These are phyloP conservation scores for Coemansia sp. DNA, from an alignment of 192 early-diverging fungal genomes.

Conservation along the genomic window DNA sequence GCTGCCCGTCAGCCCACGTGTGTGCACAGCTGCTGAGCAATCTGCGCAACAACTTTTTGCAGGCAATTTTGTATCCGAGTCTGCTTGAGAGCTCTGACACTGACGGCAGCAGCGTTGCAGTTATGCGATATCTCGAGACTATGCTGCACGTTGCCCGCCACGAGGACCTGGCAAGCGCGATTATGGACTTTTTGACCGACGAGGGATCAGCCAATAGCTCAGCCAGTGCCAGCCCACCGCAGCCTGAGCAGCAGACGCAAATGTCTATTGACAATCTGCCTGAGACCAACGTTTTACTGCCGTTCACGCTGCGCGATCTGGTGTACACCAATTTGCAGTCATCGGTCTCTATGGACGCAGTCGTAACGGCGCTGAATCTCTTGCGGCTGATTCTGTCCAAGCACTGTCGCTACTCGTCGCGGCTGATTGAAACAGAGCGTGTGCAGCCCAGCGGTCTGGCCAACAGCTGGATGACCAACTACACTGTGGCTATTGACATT, in stretches of 20 bases:
- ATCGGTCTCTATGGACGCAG: conserved; percentile 75
- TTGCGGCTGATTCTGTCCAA: conserved; percentile 70
- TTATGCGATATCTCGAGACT: conserved; percentile 84
- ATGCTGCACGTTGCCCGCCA: conserved; percentile 76
- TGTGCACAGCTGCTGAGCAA: conserved; percentile 60
- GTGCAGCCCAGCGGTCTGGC: conserved; percentile 26
- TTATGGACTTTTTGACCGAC: conserved; percentile 78
- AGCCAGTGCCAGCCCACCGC: background rate
- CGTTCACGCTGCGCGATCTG: conserved; percentile 77
- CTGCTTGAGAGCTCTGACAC: conserved; percentile 86
- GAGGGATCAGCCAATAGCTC: conserved; percentile 57
- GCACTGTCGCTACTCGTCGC: conserved; percentile 76
- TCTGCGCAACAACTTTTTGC: conserved; percentile 77
- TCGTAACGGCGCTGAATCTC: conserved; percentile 79
- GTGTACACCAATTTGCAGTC: conserved; percentile 88
- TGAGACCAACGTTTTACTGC: conserved; percentile 17
- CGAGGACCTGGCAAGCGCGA: conserved; percentile 68
- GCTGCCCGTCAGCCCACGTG: conserved; percentile 41
- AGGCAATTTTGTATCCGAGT: conserved; percentile 83
- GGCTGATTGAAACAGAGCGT: conserved; percentile 72
- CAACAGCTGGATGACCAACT: conserved; percentile 51
- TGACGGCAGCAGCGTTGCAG: conserved; percentile 85
- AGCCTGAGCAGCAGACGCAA: conserved; percentile 4
- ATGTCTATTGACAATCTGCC: background rate
- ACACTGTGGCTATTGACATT: conserved; percentile 49